These are phyloP conservation scores for Cicer arietinum DNA, from an alignment of 306 rosid genomes.

Conservation along the genomic window DNA sequence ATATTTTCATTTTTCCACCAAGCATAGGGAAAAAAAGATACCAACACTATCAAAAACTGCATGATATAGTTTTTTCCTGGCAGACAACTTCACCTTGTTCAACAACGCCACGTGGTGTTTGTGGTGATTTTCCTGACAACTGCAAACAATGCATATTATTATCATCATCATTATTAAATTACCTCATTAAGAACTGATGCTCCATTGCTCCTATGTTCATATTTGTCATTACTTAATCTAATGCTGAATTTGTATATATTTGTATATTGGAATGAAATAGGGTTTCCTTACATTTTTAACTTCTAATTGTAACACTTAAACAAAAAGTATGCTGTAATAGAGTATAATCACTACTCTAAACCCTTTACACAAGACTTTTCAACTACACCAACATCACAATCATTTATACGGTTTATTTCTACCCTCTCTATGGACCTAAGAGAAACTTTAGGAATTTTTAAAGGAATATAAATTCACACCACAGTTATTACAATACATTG, in stretches of 20 bases:
- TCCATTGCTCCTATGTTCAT: neutral
- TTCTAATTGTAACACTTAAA: neutral
- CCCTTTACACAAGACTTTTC: no score
- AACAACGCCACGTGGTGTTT: constrained; percentile 57
- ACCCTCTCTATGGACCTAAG: no score
- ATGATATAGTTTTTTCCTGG: constrained; percentile 57
- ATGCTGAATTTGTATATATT: neutral
- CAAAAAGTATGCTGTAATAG: neutral
- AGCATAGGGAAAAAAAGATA: constrained; percentile 49
- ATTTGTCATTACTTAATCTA: neutral
- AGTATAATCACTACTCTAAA: no score
- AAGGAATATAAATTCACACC: no score
- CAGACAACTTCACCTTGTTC: constrained; percentile 88
- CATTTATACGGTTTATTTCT: no score
- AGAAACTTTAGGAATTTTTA: no score
- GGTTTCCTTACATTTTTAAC: constrained; percentile 13
- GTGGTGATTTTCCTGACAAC: constrained; percentile 85
- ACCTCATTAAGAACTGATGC: constrained; percentile 58
- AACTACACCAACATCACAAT: no score
- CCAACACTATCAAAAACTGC: constrained; percentile 58
- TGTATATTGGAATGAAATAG: neutral
- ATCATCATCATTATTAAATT: constrained; percentile 39
- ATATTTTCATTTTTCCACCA: constrained; percentile 28
- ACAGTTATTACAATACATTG: no score
- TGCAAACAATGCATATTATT: constrained; percentile 52